phyloP scores from a whole-genome alignment of 768 basidiomycete genomes.

The Dentipellis fragilis region DNA sequence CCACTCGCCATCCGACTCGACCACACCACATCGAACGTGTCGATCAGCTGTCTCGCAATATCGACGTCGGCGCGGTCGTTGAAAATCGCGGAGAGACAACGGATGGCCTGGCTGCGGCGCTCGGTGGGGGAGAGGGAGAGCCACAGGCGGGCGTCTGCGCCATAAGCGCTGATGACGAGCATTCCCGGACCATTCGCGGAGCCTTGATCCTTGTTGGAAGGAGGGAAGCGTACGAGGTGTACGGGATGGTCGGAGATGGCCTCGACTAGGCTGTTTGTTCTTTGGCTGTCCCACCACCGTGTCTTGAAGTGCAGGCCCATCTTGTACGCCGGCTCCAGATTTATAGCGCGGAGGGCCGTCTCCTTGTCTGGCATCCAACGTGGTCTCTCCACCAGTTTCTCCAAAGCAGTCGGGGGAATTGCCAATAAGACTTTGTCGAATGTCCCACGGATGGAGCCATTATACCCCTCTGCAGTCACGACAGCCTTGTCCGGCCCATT shows the following conservation, averaged over 20 bases:
- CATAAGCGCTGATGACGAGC: conserved; percentile 18
- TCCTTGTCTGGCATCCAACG: conserved; percentile 13
- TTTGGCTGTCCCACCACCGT: background rate
- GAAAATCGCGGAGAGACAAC: conserved; percentile 15
- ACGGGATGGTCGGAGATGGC: conserved; percentile 11
- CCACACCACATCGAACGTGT: conserved; percentile 16
- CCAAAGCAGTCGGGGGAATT: conserved; percentile 16
- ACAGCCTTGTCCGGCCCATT: conserved; percentile 8
- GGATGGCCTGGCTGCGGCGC: conserved; percentile 13
- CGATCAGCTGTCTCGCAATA: background rate
- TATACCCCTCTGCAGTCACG: background rate
- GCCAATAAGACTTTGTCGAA: conserved; percentile 17
- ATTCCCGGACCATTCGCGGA: conserved; percentile 18
- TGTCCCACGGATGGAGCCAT: conserved; percentile 1
- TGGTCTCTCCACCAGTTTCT: conserved; percentile 15
- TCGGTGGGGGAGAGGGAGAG: conserved; percentile 11
- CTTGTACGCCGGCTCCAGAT: conserved; percentile 10
- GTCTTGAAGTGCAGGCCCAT: conserved; percentile 4
- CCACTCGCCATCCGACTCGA: conserved; percentile 17
- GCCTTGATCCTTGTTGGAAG: conserved; percentile 12
- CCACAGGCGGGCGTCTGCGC: conserved; percentile 16
- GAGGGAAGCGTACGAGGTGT: conserved; percentile 12
- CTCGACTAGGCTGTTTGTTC: background rate
- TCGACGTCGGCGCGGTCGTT: conserved; percentile 2
- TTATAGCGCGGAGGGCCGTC: conserved; percentile 15